A percentile compares a stretch with the other conserved stretches of the same genome.
Conservation (phyloP, 2,329 filamentous ascomycete species). For the Curvularia spicifera region DNA sequence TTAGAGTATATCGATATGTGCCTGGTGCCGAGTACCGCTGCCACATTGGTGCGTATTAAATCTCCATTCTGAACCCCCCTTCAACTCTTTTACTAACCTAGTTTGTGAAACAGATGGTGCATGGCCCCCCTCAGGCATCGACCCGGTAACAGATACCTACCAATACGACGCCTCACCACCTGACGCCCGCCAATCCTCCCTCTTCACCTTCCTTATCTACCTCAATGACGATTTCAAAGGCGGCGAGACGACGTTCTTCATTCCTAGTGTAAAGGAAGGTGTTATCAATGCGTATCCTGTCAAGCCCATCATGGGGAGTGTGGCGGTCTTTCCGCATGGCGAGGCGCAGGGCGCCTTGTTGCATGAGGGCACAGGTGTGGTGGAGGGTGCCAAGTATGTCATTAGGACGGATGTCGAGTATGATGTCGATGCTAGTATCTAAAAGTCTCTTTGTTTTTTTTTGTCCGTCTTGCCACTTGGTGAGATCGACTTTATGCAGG, state of each 20-base stretch:
- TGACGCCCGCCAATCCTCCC: conserved; percentile 66
- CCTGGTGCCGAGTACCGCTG: conserved; percentile 74
- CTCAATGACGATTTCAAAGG: conserved; percentile 75
- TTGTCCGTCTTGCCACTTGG: not conserved
- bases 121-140: conserved; percentile 73
- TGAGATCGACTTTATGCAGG: not conserved
- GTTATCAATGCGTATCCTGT: conserved; percentile 73
- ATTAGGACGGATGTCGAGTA: conserved; percentile 75
- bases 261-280: conserved; percentile 69
- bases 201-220: conserved; percentile 74
- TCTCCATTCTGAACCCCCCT: not conserved
- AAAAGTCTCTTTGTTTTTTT: not conserved
- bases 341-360: conserved; percentile 69
- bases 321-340: conserved; percentile 73
- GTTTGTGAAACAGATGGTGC: conserved; percentile 62
- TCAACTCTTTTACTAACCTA: not conserved
- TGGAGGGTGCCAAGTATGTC: conserved; percentile 71
- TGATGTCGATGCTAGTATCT: conserved; percentile 55
- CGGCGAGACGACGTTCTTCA: conserved; percentile 74
- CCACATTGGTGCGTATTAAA: conserved; percentile 60
- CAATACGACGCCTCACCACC: conserved; percentile 70
- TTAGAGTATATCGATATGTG: conserved; percentile 75
- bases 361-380: conserved; percentile 74
- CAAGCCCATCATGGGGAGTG: conserved; percentile 70
- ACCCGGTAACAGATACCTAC: conserved; percentile 62